phyloP scores from a whole-genome alignment of 257 asterid species.

The Nyctanthes arbortristis region DNA sequence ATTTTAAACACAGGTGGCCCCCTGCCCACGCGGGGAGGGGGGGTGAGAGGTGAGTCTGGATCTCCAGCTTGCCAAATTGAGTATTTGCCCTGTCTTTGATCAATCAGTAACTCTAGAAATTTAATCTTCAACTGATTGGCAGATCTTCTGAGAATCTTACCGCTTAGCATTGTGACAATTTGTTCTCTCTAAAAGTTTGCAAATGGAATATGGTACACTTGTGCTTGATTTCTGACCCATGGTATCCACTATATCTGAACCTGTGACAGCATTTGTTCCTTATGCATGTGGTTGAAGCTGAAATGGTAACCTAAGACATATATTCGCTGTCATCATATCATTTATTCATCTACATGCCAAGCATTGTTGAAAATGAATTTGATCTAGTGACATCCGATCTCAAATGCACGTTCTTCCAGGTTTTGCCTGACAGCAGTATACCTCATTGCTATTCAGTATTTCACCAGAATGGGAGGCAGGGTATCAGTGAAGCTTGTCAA shows the following conservation, averaged over 20 bases:
- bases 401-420: constrained; percentile 44
- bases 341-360: not conserved
- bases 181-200: not conserved
- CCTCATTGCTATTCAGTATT: constrained; percentile 85
- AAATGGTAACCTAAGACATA: not conserved
- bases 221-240: not conserved
- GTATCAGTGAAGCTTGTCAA: constrained; percentile 82
- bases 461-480: constrained; percentile 80
- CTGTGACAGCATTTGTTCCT: not conserved
- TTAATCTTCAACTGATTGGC: not conserved
- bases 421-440: constrained; percentile 72
- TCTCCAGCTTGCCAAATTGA: not conserved
- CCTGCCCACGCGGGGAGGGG: not conserved
- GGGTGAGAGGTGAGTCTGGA: not conserved
- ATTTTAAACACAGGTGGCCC: not conserved
- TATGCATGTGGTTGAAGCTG: too few species aligned
- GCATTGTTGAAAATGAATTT: constrained; percentile 2
- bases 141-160: not conserved
- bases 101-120: not conserved
- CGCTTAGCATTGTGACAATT: not conserved
- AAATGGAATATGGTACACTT: not conserved
- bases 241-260: not conserved
- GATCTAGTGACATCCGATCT: not conserved
- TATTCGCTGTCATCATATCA: not conserved
- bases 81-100: not conserved